phyloP scores from a whole-genome alignment of 2,329 filamentous ascomycete genomes.

The Trichoderma pleuroti region DNA sequence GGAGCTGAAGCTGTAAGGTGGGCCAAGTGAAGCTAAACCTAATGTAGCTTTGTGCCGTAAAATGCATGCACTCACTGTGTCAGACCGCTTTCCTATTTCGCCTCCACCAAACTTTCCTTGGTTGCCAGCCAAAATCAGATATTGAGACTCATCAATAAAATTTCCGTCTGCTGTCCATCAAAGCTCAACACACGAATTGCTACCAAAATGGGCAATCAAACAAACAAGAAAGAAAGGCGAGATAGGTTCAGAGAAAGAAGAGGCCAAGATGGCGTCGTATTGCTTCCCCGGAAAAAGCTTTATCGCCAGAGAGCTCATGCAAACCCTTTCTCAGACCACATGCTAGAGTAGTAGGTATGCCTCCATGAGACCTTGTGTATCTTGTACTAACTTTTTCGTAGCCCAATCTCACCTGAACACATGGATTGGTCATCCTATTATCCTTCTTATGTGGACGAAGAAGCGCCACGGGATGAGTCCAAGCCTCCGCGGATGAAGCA shows the following conservation, averaged over 20 bases:
- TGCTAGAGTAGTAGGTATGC: constrained; percentile 69
- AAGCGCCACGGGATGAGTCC: constrained; percentile 30
- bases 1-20: neutral
- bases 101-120: constrained; percentile 10
- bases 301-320: constrained; percentile 95
- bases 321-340: constrained; percentile 96
- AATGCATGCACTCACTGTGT: neutral
- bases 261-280: constrained; percentile 49
- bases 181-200: constrained; percentile 7
- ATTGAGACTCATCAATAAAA: constrained; percentile 17
- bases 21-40: neutral
- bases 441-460: constrained; percentile 62
- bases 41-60: neutral
- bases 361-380: neutral
- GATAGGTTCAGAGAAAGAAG: constrained; percentile 59
- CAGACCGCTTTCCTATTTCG: constrained; percentile 30
- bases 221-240: constrained; percentile 62
- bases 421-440: constrained; percentile 93
- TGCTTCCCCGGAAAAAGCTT: constrained; percentile 88
- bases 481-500: constrained; percentile 41
- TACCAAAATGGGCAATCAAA: constrained; percentile 28
- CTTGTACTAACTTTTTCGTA: constrained; percentile 35
- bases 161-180: constrained; percentile 19
- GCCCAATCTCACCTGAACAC: constrained; percentile 70
- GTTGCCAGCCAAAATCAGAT: neutral